These are phyloP conservation scores for Corymbia calophylla DNA, from an alignment of 441 rosid genomes.

Conservation along the genomic window DNA sequence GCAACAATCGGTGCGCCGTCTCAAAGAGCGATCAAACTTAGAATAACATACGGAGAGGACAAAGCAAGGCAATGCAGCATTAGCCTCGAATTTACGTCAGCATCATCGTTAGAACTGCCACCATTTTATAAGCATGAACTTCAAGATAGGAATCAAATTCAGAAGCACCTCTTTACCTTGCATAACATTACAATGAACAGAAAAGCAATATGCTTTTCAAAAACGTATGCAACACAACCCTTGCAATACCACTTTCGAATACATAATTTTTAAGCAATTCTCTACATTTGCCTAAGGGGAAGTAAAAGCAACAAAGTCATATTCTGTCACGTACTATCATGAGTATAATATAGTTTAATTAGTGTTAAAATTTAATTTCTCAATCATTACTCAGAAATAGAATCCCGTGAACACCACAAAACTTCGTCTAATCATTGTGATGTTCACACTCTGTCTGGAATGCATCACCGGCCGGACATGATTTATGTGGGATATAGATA, in stretches of 20 bases:
- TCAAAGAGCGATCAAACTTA: not conserved
- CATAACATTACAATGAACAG: not conserved
- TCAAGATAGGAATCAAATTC: not conserved
- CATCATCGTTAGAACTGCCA: not conserved
- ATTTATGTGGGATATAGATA: accelerated
- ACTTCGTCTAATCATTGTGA: too few species aligned
- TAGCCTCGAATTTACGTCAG: not conserved
- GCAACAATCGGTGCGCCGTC: not conserved
- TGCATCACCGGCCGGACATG: too few species aligned
- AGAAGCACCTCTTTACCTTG: not conserved
- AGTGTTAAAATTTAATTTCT: not conserved
- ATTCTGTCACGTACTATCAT: not conserved
- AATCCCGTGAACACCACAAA: not conserved
- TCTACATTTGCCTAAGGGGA: not conserved
- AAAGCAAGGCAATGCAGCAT: not conserved
- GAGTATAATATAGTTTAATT: not conserved
- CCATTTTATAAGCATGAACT: not conserved
- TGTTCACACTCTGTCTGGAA: accelerated
- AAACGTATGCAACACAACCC: not conserved
- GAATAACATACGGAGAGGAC: not conserved
- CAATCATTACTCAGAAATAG: not conserved
- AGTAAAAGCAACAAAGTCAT: not conserved
- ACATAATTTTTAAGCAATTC: not conserved
- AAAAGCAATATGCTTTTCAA: not conserved
- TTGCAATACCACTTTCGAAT: not conserved